Evolutionary conservation across 768 basidiomycete species (phyloP).

Genomic region (Dacryopinax spathularia): DNA sequence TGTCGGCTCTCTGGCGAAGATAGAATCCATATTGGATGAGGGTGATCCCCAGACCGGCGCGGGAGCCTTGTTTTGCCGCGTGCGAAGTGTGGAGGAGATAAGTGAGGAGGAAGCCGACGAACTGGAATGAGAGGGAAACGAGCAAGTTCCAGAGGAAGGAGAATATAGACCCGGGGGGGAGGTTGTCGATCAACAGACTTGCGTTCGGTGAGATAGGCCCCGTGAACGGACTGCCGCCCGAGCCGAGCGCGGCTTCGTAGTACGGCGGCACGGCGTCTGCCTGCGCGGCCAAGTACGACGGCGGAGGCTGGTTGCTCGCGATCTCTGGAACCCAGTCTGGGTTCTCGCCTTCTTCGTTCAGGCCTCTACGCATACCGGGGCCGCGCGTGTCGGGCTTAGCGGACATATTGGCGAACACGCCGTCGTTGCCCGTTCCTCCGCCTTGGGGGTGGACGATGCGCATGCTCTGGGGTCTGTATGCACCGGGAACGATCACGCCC

Average conservation of each 20-base stretch:
- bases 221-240: constrained; percentile 32
- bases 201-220: constrained; percentile 23
- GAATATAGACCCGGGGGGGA: constrained; percentile 77
- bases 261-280: constrained; percentile 86
- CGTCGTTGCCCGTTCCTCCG: constrained; percentile 71
- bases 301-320: constrained; percentile 66
- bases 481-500: constrained; percentile 49
- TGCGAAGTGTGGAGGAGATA: constrained; percentile 83
- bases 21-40: constrained; percentile 86
- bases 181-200: constrained; percentile 81
- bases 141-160: constrained; percentile 66
- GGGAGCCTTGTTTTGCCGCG: constrained; percentile 83
- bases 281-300: constrained; percentile 77
- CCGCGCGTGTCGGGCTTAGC: constrained; percentile 60
- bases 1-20: constrained; percentile 38
- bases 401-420: constrained; percentile 87
- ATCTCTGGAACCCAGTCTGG: constrained; percentile 60
- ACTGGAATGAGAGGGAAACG: constrained; percentile 93
- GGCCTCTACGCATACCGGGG: constrained; percentile 14
- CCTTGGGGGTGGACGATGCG: constrained; percentile 28
- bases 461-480: constrained; percentile 30
- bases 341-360: constrained; percentile 23
- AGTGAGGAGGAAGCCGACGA: constrained; percentile 82
- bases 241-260: constrained; percentile 66
- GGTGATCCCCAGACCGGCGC: constrained; percentile 89